Percentiles rank a stretch among this genome's conserved stretches.
phyloP scores from a whole-genome alignment of 2,329 filamentous ascomycete species.

The Chaetomiaceae sp. region DNA sequence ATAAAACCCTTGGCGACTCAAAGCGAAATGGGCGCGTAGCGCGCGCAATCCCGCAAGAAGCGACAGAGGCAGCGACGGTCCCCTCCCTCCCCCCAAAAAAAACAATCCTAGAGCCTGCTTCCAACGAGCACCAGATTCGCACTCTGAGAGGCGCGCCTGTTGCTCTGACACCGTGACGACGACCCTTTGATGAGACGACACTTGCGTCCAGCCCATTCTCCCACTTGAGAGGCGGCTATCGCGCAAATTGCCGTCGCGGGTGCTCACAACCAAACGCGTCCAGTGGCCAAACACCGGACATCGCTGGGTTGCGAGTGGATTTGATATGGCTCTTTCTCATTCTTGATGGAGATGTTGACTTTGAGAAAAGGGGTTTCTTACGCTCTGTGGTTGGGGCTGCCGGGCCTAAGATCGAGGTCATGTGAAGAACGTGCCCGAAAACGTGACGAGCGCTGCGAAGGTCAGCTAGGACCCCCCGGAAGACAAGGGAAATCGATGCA shows the following conservation, averaged over 20 bases:
- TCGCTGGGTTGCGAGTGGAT: neutral
- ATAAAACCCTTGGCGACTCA: too few relatives aligned
- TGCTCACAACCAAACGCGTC: neutral
- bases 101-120: too few relatives aligned
- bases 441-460: constrained; percentile 26
- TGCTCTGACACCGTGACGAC: neutral
- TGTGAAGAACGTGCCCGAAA: constrained; percentile 30
- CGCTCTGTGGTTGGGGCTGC: constrained; percentile 22
- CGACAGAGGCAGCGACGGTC: too few relatives aligned
- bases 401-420: constrained; percentile 24
- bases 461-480: constrained; percentile 21
- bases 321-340: neutral
- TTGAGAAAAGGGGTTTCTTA: constrained; percentile 14
- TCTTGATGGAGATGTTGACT: constrained; percentile 5
- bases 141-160: neutral
- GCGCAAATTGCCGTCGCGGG: neutral
- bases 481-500: constrained; percentile 5
- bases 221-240: constrained; percentile 7
- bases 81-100: too few relatives aligned
- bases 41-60: too few relatives aligned
- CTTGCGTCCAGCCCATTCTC: neutral
- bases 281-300: neutral
- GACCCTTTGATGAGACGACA: neutral
- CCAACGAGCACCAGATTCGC: neutral
- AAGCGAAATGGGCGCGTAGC: too few relatives aligned